Conservation (phyloP, 768 basidiomycete species). For the Rossbeevera mucosa region DNA sequence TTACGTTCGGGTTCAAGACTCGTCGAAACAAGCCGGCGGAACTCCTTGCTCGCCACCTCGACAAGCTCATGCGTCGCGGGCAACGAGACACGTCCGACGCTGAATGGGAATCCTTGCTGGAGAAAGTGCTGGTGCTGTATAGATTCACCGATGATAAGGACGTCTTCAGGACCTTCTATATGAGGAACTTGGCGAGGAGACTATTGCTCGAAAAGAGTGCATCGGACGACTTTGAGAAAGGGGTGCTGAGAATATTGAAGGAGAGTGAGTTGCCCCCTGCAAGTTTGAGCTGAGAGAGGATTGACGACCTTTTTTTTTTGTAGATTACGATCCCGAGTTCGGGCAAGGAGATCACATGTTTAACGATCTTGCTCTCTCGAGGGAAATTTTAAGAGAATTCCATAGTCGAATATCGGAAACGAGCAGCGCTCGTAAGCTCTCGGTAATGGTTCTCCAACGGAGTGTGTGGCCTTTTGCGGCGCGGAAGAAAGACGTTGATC, state of each 20-base stretch:
- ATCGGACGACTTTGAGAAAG: constrained; percentile 80
- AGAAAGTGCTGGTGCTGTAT: constrained; percentile 69
- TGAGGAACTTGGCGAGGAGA: constrained; percentile 82
- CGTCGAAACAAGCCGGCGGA: constrained; percentile 84
- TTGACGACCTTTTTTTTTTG: constrained; percentile 15
- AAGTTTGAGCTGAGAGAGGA: not conserved
- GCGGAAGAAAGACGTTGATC: constrained; percentile 44
- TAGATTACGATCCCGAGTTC: constrained; percentile 95
- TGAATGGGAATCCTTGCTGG: constrained; percentile 59
- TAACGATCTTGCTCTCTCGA: constrained; percentile 76
- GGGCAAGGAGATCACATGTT: constrained; percentile 95
- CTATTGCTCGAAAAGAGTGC: constrained; percentile 81
- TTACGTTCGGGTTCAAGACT: constrained; percentile 67
- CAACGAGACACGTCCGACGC: constrained; percentile 64
- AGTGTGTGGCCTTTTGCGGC: constrained; percentile 83
- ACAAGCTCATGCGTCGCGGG: constrained; percentile 81
- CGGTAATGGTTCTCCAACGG: constrained; percentile 79
- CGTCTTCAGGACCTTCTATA: constrained; percentile 91
- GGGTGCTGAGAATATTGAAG: constrained; percentile 81
- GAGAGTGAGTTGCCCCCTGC: constrained; percentile 48
- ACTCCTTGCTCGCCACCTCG: constrained; percentile 89
- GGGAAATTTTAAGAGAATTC: constrained; percentile 68
- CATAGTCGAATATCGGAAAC: constrained; percentile 40
- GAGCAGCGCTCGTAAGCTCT: constrained; percentile 46
- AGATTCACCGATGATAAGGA: constrained; percentile 90